Evolutionary conservation across 1,139 yeast genomes (phyloP).

Genomic region (Zygosaccharomyces pseudobailii): DNA sequence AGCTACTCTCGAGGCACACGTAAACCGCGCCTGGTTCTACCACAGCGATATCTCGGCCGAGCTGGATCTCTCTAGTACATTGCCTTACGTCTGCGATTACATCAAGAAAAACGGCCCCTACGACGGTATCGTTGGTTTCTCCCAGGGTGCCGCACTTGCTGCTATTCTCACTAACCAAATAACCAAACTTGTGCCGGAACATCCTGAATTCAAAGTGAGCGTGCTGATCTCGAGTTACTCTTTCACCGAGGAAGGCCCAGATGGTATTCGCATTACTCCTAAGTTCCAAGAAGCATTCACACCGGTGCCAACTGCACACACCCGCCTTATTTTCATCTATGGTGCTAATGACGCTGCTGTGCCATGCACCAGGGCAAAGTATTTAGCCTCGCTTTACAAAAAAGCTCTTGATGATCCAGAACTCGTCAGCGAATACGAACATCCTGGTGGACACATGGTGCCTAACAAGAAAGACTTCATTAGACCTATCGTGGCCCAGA

Average conservation of each 20-base stretch:
- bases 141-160: constrained; percentile 90
- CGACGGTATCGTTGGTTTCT: constrained; percentile 82
- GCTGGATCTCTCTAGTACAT: constrained; percentile 40
- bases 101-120: constrained; percentile 76
- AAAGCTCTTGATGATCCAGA: constrained; percentile 36
- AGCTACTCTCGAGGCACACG: constrained; percentile 43
- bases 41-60: constrained; percentile 44
- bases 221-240: constrained; percentile 54
- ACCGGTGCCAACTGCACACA: constrained; percentile 28
- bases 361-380: constrained; percentile 47
- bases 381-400: constrained; percentile 41
- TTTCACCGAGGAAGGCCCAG: constrained; percentile 43
- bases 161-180: constrained; percentile 49
- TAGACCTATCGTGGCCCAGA: constrained; percentile 39
- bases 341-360: constrained; percentile 52
- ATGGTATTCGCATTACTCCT: constrained; percentile 36
- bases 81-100: constrained; percentile 49
- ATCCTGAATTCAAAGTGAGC: constrained; percentile 45
- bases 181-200: constrained; percentile 38
- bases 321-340: constrained; percentile 36
- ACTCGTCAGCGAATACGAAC: constrained; percentile 48
- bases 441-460: constrained; percentile 82
- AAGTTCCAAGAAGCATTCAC: constrained; percentile 33
- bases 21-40: constrained; percentile 57
- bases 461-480: constrained; percentile 63